phyloP scores from a whole-genome alignment of 2,329 filamentous ascomycete species.

The Chalara sp. region DNA sequence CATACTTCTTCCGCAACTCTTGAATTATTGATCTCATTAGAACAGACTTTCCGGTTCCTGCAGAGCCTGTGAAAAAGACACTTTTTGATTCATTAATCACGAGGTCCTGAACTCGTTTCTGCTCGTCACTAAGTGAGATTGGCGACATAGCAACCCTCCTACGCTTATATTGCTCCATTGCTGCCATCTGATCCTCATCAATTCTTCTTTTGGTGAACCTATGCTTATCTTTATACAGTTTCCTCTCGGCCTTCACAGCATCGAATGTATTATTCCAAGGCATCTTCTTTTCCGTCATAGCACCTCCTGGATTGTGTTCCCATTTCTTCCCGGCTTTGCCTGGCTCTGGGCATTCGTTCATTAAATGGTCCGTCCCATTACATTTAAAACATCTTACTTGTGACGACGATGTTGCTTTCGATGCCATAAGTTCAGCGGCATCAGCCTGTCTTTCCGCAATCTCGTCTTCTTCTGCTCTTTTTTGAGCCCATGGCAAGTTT shows the following conservation, averaged over 20 bases:
- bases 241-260: slow-evolving; percentile 72
- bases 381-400: slow-evolving; percentile 12
- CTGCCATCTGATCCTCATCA: slow-evolving; percentile 36
- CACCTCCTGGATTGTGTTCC: slow-evolving; percentile 26
- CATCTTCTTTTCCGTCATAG: slow-evolving; percentile 28
- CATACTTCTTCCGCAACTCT: slow-evolving; percentile 69
- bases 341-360: slow-evolving; percentile 11
- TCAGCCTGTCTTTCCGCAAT: slow-evolving; percentile 13
- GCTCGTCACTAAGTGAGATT: slow-evolving; percentile 68
- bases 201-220: slow-evolving; percentile 38
- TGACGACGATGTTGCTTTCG: slow-evolving; percentile 8
- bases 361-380: slow-evolving; percentile 12
- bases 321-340: slow-evolving; percentile 10
- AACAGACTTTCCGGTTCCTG: slow-evolving; percentile 94
- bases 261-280: slow-evolving; percentile 71
- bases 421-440: slow-evolving; percentile 8
- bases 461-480: slow-evolving; percentile 26
- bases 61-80: slow-evolving; percentile 96
- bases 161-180: slow-evolving; percentile 35
- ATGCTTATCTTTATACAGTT: slow-evolving; percentile 59
- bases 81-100: slow-evolving; percentile 77
- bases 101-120: slow-evolving; percentile 74
- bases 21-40: slow-evolving; percentile 87
- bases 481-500: slow-evolving; percentile 25
- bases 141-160: slow-evolving; percentile 30